Evolutionary conservation across 805 yeast genomes (phyloP), one percentile per base, ranked within the genome.

Genomic region (Candida krabiensis): DNA sequence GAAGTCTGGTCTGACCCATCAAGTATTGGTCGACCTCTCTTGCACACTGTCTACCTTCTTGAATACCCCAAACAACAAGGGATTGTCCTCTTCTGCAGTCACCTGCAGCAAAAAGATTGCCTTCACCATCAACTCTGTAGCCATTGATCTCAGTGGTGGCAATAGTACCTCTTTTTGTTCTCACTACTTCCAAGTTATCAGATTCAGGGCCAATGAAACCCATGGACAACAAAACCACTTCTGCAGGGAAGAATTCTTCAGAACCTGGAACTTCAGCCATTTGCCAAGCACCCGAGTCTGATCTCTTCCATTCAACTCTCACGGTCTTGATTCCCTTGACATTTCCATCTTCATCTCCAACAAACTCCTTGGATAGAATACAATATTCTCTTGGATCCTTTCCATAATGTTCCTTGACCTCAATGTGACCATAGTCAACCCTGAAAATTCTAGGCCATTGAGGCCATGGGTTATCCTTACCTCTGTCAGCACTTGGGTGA

Each of bases 71-170:
- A 39, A 91, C 99, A 63, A 91, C 91, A 64, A 91, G 77, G 2
- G 96, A 87, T 72, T 91, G 99, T 19, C 99, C 99, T 69, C 98
- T 83, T 74, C 99, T 85, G 70, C 98, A 93, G 66, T 91, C 99
- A 68, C 99, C 99, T 35, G 98, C 97, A 33, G 96, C 87, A 58
- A 90, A 91, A 44, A 89, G 58, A 53, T 88, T 89, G 43, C 73
- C 84, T 28, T 66, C 72, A 9, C 68, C 67, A 23, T 66, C 64
- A 40, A 87, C 89, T 44, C 76, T 73, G 75, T 91, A 91, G 41
- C 77, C 79, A 43, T 69, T 68, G 14, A 82, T 70, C 49, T 73
- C 74, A 25, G 74, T 63, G 12, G 91, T 79, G 30, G 77, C 68
- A 55, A 91, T 79, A 30, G 93, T 90, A 40, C 98, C 98, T 60